These are phyloP conservation scores for Termitomyces sp. DNA, from an alignment of 768 basidiomycete species.

Conservation along the genomic window DNA sequence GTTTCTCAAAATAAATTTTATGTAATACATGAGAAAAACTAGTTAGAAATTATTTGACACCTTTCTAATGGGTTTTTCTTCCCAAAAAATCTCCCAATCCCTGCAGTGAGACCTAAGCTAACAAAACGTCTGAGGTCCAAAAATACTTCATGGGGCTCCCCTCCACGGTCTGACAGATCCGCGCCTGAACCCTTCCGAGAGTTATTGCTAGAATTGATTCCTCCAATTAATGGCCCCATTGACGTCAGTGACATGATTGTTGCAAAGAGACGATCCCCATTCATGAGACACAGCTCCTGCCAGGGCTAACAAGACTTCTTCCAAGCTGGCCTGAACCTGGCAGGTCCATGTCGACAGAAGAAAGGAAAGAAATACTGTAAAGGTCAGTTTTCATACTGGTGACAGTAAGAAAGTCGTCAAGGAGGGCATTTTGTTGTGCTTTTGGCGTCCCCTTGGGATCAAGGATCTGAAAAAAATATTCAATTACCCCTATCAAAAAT, in stretches of 20 bases:
- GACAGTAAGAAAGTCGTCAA: constrained; percentile 87
- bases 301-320: constrained; percentile 59
- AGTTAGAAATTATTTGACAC: too few relatives aligned
- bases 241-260: constrained; percentile 57
- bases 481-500: not conserved
- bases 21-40: too few relatives aligned
- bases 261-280: constrained; percentile 53
- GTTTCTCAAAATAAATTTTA: too few relatives aligned
- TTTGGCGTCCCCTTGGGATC: constrained; percentile 93
- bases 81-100: too few relatives aligned
- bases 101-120: constrained; percentile 82
- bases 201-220: not conserved
- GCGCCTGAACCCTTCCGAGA: constrained; percentile 39
- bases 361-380: constrained; percentile 87
- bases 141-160: constrained; percentile 73
- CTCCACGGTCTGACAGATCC: constrained; percentile 29
- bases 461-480: constrained; percentile 66
- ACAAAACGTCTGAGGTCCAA: constrained; percentile 87
- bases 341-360: constrained; percentile 96
- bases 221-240: constrained; percentile 49
- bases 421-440: constrained; percentile 77
- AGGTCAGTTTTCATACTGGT: constrained; percentile 91
- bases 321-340: constrained; percentile 38
- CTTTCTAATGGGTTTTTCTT: too few relatives aligned
- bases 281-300: constrained; percentile 49